Percentiles rank a stretch among this genome's conserved stretches.
Conservation (phyloP, 208 protist genomes). For the Leishmania mexicana region DNA sequence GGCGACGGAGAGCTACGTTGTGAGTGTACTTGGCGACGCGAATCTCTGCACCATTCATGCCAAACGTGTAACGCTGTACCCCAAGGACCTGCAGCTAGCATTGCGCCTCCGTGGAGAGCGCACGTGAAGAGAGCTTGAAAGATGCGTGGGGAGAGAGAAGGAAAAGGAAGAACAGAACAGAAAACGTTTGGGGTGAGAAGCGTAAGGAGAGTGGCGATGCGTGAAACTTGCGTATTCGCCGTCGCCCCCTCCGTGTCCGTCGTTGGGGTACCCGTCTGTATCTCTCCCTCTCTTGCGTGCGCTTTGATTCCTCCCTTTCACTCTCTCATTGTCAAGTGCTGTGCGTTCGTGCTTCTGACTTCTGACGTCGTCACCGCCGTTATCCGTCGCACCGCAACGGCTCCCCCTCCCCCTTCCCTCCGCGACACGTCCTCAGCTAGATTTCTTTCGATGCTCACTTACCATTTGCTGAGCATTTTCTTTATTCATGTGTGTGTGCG, state of each 20-base stretch:
- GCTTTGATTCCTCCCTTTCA: not conserved
- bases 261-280: not conserved
- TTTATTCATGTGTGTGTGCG: not conserved
- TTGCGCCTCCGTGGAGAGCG: slow-evolving; percentile 96
- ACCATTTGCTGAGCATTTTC: not conserved
- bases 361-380: not conserved
- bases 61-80: slow-evolving; percentile 99
- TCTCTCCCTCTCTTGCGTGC: not conserved
- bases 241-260: not conserved
- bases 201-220: not conserved
- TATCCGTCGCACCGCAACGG: not conserved
- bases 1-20: slow-evolving; percentile 96
- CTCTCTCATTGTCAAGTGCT: not conserved
- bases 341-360: not conserved
- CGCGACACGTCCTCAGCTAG: not conserved
- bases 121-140: slow-evolving; percentile 16
- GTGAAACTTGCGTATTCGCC: not conserved
- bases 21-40: slow-evolving; percentile 93
- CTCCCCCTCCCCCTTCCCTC: not conserved
- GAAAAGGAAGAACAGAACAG: not conserved
- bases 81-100: slow-evolving; percentile 99
- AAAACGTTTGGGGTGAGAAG: not conserved
- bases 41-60: slow-evolving; percentile 99
- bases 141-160: not conserved
- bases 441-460: not conserved